Evolutionary conservation across 805 yeast species (phyloP).

Genomic region (Kodamaea neixiangensis): DNA sequence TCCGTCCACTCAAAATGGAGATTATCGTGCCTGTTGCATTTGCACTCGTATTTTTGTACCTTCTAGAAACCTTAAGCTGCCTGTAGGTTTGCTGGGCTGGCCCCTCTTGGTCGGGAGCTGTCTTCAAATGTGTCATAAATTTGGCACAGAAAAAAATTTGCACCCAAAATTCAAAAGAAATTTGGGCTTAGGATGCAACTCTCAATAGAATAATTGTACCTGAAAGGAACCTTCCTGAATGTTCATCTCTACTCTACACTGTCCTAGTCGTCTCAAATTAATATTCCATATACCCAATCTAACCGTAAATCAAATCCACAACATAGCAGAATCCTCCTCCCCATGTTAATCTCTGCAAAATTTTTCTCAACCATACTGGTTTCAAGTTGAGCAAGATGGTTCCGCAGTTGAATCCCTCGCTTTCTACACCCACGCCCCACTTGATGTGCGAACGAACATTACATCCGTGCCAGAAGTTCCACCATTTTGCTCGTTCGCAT

Average conservation of each 20-base stretch:
- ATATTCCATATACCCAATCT: slow-evolving; percentile 5
- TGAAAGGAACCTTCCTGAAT: too few relatives aligned
- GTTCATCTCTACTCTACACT: too few relatives aligned
- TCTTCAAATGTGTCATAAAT: neutral
- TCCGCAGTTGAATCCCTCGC: slow-evolving; percentile 85
- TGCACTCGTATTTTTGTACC: neutral
- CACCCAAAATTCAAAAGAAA: neutral
- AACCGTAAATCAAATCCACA: slow-evolving; percentile 53
- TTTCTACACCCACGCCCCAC: slow-evolving; percentile 86
- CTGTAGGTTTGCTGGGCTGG: neutral
- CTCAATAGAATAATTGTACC: too few relatives aligned
- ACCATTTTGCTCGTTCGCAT: slow-evolving; percentile 89
- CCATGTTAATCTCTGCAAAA: slow-evolving; percentile 55
- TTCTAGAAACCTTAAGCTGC: neutral
- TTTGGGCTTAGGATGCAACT: too few relatives aligned
- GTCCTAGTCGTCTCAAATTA: neutral
- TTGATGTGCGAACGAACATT: slow-evolving; percentile 71
- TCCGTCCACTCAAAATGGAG: neutral
- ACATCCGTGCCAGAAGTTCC: slow-evolving; percentile 86
- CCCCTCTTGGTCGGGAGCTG: neutral
- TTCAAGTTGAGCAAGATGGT: slow-evolving; percentile 53
- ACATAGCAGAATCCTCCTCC: slow-evolving; percentile 62
- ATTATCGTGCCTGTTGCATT: neutral
- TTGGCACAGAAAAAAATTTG: neutral
- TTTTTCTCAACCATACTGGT: slow-evolving; percentile 51